These are phyloP conservation scores for Geotrichum restrictum DNA, from an alignment of 1,139 yeast genomes.

Conservation along the genomic window DNA sequence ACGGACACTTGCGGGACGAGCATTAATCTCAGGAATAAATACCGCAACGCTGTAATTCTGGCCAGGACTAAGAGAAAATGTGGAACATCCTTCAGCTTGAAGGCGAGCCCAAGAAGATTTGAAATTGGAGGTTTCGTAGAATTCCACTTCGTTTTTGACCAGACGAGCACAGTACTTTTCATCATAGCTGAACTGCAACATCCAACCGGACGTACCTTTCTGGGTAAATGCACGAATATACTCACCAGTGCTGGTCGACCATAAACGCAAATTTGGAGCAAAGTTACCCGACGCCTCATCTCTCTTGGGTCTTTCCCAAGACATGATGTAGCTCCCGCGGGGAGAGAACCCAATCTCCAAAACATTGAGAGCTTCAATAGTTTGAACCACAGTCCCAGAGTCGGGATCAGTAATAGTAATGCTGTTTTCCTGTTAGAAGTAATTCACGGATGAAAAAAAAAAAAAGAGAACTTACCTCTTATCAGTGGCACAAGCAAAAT, in stretches of 20 bases:
- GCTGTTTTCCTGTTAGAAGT: conserved; percentile 26
- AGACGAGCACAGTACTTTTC: conserved; percentile 67
- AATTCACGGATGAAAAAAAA: not conserved
- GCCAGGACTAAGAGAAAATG: conserved; percentile 78
- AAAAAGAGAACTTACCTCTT: conserved; percentile 23
- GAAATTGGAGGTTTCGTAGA: conserved; percentile 56
- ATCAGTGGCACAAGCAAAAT: conserved; percentile 48
- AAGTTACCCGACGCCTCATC: conserved; percentile 56
- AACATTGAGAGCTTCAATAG: conserved; percentile 55
- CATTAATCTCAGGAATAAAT: conserved; percentile 74
- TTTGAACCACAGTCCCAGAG: conserved; percentile 44
- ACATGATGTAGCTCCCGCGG: conserved; percentile 72
- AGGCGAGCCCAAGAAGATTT: conserved; percentile 60
- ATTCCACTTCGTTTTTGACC: conserved; percentile 58
- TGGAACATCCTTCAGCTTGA: conserved; percentile 49
- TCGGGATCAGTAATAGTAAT: conserved; percentile 61
- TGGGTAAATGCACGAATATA: conserved; percentile 67
- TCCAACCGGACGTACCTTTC: conserved; percentile 87
- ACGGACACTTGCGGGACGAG: conserved; percentile 80
- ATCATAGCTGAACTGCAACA: conserved; percentile 79
- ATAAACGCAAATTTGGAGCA: conserved; percentile 72
- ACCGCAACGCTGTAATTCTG: conserved; percentile 88
- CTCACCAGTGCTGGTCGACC: conserved; percentile 48
- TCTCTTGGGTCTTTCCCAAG: conserved; percentile 87
- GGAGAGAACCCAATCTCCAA: conserved; percentile 86